Conservation (phyloP, 805 yeast genomes). For the Blastobotrys mokoenaii region DNA sequence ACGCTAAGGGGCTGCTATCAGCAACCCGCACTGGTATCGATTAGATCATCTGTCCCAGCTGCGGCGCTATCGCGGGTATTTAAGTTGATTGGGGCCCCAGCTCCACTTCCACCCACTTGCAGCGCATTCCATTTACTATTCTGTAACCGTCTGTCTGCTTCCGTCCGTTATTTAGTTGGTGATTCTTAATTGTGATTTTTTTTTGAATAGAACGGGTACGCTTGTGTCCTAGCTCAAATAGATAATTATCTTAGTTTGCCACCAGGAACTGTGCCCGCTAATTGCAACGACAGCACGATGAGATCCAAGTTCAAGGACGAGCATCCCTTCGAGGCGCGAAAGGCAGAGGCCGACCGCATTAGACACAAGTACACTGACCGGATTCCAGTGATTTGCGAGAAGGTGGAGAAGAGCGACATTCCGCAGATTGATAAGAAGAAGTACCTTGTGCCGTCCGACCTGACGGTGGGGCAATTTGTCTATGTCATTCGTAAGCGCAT, state of each 20-base stretch:
- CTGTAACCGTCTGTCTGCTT: too few relatives aligned
- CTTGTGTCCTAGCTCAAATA: too few relatives aligned
- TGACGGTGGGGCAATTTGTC: conserved; percentile 96
- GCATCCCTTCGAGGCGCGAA: conserved; percentile 89
- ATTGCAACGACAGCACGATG: conserved; percentile 38
- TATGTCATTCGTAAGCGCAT: conserved; percentile 95
- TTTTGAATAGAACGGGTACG: too few relatives aligned
- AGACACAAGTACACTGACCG: conserved; percentile 83
- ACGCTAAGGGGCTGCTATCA: too few relatives aligned
- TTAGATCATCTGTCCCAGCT: too few relatives aligned
- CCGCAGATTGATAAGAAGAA: conserved; percentile 96
- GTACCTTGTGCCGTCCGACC: conserved; percentile 90
- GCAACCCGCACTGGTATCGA: too few relatives aligned
- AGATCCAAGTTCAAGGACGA: conserved; percentile 93
- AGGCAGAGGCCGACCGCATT: conserved; percentile 89
- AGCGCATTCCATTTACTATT: too few relatives aligned
- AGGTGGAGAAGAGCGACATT: conserved; percentile 92
- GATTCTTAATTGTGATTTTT: too few relatives aligned
- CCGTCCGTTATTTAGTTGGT: too few relatives aligned
- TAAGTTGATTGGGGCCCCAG: too few relatives aligned
- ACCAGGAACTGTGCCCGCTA: background rate
- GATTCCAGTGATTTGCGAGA: conserved; percentile 95
- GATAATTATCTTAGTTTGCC: background rate
- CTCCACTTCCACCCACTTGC: too few relatives aligned
- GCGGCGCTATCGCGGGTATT: too few relatives aligned